Percentiles rank a stretch among this genome's conserved stretches.
Conservation (phyloP, 768 basidiomycete genomes). For the Tylopilus sp. region DNA sequence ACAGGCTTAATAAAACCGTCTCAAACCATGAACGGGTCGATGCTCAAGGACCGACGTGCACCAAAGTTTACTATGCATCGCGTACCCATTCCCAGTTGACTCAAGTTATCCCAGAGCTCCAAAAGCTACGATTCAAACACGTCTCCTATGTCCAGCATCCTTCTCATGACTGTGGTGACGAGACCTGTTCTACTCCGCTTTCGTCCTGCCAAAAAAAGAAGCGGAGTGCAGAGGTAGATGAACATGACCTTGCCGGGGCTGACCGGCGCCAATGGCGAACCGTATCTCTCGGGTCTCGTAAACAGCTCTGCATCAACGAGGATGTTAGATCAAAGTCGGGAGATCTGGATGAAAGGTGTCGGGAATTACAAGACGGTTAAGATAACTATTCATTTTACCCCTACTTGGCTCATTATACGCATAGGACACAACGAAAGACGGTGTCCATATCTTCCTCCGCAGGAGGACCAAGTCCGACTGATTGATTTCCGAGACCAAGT, state of each 20-base stretch:
- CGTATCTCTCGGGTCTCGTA: slow-evolving; percentile 87
- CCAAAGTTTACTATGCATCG: slow-evolving; percentile 91
- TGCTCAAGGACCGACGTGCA: slow-evolving; percentile 54
- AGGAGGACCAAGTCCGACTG: slow-evolving; percentile 66
- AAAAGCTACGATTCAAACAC: slow-evolving; percentile 57
- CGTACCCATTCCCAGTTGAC: slow-evolving; percentile 94
- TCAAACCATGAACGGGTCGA: slow-evolving; percentile 7
- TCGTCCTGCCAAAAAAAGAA: slow-evolving; percentile 12
- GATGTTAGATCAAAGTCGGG: slow-evolving; percentile 55
- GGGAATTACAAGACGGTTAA: slow-evolving; percentile 71
- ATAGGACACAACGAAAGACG: slow-evolving; percentile 62
- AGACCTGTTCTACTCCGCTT: neutral
- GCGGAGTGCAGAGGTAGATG: slow-evolving; percentile 22
- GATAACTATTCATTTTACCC: neutral
- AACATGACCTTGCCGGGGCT: slow-evolving; percentile 24
- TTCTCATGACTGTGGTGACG: slow-evolving; percentile 8
- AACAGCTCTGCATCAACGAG: slow-evolving; percentile 91
- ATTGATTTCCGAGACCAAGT: slow-evolving; percentile 86
- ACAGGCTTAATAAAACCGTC: slow-evolving; percentile 14
- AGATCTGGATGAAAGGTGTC: slow-evolving; percentile 86
- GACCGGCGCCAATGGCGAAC: slow-evolving; percentile 43
- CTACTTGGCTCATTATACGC: slow-evolving; percentile 1
- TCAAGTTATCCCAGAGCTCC: slow-evolving; percentile 84
- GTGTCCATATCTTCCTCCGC: slow-evolving; percentile 73
- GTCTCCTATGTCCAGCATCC: slow-evolving; percentile 15